These are phyloP conservation scores for Ceratorhiza oryzae-sativae DNA, from an alignment of 1,284 basidiomycete species.

Conservation along the genomic window DNA sequence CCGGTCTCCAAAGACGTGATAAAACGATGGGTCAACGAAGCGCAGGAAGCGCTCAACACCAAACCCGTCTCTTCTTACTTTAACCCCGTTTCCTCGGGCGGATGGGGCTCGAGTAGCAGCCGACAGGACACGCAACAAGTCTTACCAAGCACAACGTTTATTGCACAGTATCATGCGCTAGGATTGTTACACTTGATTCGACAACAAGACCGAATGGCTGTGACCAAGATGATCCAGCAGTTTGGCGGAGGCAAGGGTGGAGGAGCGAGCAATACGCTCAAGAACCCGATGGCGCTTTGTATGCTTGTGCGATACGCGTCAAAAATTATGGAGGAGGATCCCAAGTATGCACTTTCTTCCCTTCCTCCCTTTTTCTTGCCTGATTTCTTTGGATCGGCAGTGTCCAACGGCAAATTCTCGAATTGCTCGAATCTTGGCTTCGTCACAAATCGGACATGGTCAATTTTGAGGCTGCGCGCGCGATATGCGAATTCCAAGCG, in stretches of 20 bases:
- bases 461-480: slow-evolving; percentile 97
- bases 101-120: slow-evolving; percentile 56
- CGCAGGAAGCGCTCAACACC: slow-evolving; percentile 93
- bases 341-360: slow-evolving; percentile 70
- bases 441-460: slow-evolving; percentile 99
- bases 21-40: slow-evolving; percentile 98
- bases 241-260: slow-evolving; percentile 81
- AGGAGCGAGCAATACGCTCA: slow-evolving; percentile 74
- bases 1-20: slow-evolving; percentile 93
- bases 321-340: slow-evolving; percentile 98
- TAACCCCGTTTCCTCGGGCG: slow-evolving; percentile 52
- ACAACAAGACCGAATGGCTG: slow-evolving; percentile 97
- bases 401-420: slow-evolving; percentile 90
- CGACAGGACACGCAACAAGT: slow-evolving; percentile 71
- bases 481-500: slow-evolving; percentile 77
- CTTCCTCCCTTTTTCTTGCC: background rate
- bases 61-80: slow-evolving; percentile 81
- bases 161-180: slow-evolving; percentile 97
- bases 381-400: slow-evolving; percentile 53
- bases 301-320: slow-evolving; percentile 98
- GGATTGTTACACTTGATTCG: slow-evolving; percentile 94
- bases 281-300: slow-evolving; percentile 98
- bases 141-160: slow-evolving; percentile 86
- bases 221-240: slow-evolving; percentile 99
- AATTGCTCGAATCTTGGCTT: slow-evolving; percentile 93